These are phyloP conservation scores for Coniochaeta sp. DNA, from an alignment of 2,329 filamentous ascomycete species.

Conservation along the genomic window DNA sequence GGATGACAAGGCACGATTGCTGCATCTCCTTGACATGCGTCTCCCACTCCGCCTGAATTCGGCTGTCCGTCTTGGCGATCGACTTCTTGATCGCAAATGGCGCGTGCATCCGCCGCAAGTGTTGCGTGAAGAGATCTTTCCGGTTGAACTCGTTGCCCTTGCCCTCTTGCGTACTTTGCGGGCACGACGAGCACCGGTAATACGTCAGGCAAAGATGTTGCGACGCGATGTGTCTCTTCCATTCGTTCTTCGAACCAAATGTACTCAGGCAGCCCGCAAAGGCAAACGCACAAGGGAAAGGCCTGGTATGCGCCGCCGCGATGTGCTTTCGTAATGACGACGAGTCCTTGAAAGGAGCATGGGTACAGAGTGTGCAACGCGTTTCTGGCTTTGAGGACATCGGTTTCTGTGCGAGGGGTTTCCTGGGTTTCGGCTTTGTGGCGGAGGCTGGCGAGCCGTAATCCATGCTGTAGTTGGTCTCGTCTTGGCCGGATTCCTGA, in stretches of 20 bases:
- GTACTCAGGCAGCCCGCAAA: constrained; percentile 77
- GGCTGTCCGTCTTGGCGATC: constrained; percentile 49
- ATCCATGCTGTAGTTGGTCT: constrained; percentile 25
- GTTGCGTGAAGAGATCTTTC: constrained; percentile 93
- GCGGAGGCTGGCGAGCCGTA: constrained; percentile 24
- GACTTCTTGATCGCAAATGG: constrained; percentile 57
- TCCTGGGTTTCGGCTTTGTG: background rate
- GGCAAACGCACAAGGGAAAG: constrained; percentile 80
- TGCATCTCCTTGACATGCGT: constrained; percentile 63
- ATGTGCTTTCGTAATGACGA: constrained; percentile 61
- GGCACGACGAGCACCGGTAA: constrained; percentile 58
- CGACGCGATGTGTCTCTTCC: constrained; percentile 90
- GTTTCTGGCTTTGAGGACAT: constrained; percentile 51
- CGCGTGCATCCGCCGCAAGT: constrained; percentile 88
- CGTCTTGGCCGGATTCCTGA: constrained; percentile 32
- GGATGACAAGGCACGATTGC: constrained; percentile 62
- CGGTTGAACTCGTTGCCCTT: constrained; percentile 76
- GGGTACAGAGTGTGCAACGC: constrained; percentile 53
- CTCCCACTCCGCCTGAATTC: constrained; percentile 57
- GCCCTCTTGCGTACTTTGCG: constrained; percentile 44
- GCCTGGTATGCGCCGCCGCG: constrained; percentile 60
- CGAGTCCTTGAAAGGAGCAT: constrained; percentile 60
- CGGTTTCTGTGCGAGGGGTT: constrained; percentile 16
- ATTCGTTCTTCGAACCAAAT: constrained; percentile 93
- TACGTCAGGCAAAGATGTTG: constrained; percentile 72